Evolutionary conservation across 331 rosid genomes (phyloP), one percentile per base, ranked within the genome.

Genomic region (Rhamnella rubrinervis): DNA sequence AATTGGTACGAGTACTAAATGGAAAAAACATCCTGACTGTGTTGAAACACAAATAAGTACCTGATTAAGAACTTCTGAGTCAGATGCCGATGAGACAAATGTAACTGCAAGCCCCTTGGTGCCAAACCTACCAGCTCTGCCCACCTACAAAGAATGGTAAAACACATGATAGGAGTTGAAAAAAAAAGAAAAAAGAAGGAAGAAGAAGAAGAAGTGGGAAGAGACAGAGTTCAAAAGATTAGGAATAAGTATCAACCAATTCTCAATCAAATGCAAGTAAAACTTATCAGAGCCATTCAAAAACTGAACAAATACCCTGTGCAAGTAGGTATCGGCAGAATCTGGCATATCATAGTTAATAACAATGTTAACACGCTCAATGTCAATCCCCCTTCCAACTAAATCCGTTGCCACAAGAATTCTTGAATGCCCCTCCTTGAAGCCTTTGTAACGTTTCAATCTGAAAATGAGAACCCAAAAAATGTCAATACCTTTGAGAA

Each of bases 301-400:
- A 18, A 37, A 63, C 39, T n/a, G 17, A 70, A 61, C 19, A 21
- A 64, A 38, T 84, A 93, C 98, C 92, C 98, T 88, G 85, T 93
- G 98, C 71, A 93, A 71, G 74, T 93, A 93, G 17, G 97, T 93
- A 74, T 93, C 97, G 1, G 97, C 98, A 23, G 97, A 87, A 73
- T 93, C 98, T 46, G 97, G 98, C 98, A 93, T 93, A 71, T 93
- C 98, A 81, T 93, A 93, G 66, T 93, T 93, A 76, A 93, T 93
- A 31, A 93, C 98, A 55, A 93, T 93, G 84, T 93, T 93, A 12
- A 93, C 97, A 35, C 98, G 98, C 66, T 93, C 98, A 19, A 93
- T 93, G 78, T 93, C 98, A 59, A 93, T 93, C n/a, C 98, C 98
- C 68, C 97, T 86, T 19, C 98, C 98, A 66, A 93, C 97, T 87